Evolutionary conservation across 1,139 yeast genomes (phyloP).

Genomic region (Lodderomyces elongisporus): DNA sequence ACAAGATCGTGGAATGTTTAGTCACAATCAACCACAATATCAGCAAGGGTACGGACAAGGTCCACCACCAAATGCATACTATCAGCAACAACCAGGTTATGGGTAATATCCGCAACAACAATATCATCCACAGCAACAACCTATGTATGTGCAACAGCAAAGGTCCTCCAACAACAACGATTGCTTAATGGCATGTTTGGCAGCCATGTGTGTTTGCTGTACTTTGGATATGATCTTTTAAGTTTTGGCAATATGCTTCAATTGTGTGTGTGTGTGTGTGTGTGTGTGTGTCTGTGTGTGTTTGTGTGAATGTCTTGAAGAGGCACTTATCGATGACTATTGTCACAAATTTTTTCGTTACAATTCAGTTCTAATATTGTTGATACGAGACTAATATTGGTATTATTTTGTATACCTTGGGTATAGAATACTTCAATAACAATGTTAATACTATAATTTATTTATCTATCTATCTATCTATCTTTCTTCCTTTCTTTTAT

Average conservation of each 20-base stretch:
- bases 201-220: conserved; percentile 70
- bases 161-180: conserved; percentile 31
- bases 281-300: too few species aligned
- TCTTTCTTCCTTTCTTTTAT: too few species aligned
- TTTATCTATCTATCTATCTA: too few species aligned
- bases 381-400: too few species aligned
- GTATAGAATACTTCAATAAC: too few species aligned
- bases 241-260: too few species aligned
- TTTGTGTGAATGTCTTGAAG: too few species aligned
- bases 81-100: conserved; percentile 15
- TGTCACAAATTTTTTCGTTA: too few species aligned
- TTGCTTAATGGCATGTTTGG: conserved; percentile 67
- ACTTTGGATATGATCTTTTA: conserved; percentile 64
- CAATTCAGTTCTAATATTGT: too few species aligned
- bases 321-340: background rate
- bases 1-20: conserved; percentile 28
- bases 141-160: conserved; percentile 61
- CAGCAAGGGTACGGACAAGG: conserved; percentile 26
- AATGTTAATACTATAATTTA: too few species aligned
- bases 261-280: too few species aligned
- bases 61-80: conserved; percentile 15
- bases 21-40: conserved; percentile 17
- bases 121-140: conserved; percentile 39
- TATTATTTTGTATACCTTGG: too few species aligned
- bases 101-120: conserved; percentile 18